Conservation (phyloP, 2,329 filamentous ascomycete species). For the Fusarium sororula region DNA sequence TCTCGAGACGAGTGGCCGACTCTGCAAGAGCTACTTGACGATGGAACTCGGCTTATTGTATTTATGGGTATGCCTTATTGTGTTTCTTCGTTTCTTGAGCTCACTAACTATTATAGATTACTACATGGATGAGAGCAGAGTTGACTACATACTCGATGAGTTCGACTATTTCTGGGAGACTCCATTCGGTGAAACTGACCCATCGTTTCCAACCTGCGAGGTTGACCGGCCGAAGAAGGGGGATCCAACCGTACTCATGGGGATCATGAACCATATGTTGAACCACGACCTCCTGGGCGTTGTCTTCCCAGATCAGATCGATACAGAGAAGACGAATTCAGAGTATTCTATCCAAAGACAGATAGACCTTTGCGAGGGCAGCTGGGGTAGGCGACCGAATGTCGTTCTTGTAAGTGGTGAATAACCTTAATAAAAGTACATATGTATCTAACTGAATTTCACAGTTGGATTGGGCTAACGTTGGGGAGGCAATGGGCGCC, state of each 20-base stretch:
- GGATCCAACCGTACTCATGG: conserved; percentile 39
- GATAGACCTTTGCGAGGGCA: conserved; percentile 35
- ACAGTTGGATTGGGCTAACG: conserved; percentile 55
- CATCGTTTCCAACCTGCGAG: conserved; percentile 70
- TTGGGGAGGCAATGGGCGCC: conserved; percentile 52
- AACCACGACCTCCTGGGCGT: conserved; percentile 43
- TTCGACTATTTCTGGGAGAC: conserved; percentile 79
- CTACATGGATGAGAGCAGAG: conserved; percentile 55
- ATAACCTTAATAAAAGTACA: neutral
- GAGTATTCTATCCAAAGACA: conserved; percentile 41
- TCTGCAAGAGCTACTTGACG: conserved; percentile 69
- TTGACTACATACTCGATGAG: conserved; percentile 71
- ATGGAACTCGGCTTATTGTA: conserved; percentile 70
- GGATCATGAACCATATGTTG: conserved; percentile 43
- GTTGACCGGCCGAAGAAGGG: conserved; percentile 66
- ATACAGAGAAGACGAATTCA: conserved; percentile 49
- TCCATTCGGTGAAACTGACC: conserved; percentile 69
- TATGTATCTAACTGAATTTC: conserved; percentile 4
- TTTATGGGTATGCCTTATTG: conserved; percentile 67
- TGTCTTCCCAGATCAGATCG: conserved; percentile 45
- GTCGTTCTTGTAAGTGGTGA: conserved; percentile 43
- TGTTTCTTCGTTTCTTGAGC: neutral
- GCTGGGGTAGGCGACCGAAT: conserved; percentile 38
- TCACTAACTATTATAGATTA: conserved; percentile 61
- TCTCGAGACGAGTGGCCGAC: conserved; percentile 73